Percentiles rank a stretch among this genome's conserved stretches.
Conservation (phyloP, 108 stramenopile species). For the Conticribra guillardii region DNA sequence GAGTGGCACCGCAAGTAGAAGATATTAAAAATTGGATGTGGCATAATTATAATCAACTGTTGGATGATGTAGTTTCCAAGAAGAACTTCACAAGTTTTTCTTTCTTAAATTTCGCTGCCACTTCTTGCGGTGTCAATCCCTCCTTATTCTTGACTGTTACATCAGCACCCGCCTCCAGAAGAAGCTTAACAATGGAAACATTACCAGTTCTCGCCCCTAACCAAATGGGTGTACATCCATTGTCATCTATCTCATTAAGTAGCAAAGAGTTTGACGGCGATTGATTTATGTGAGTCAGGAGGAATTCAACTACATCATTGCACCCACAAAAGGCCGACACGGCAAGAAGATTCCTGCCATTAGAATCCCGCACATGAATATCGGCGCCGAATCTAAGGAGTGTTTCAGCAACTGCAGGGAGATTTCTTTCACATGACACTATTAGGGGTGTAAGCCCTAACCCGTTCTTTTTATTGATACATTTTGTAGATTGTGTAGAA, state of each 20-base stretch:
- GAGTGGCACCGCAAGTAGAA: background rate
- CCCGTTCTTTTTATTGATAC: slow-evolving; percentile 38
- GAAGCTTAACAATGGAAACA: slow-evolving; percentile 26
- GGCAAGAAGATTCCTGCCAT: slow-evolving; percentile 33
- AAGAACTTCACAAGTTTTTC: slow-evolving; percentile 38
- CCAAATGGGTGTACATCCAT: slow-evolving; percentile 56
- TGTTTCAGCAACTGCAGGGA: slow-evolving; percentile 20
- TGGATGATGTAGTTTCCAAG: background rate
- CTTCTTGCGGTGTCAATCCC: slow-evolving; percentile 36
- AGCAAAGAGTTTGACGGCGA: slow-evolving; percentile 1
- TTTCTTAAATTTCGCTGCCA: slow-evolving; percentile 51
- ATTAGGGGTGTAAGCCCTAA: slow-evolving; percentile 48
- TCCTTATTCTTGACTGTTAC: slow-evolving; percentile 34
- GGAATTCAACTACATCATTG: slow-evolving; percentile 39
- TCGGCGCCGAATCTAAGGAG: slow-evolving; percentile 29
- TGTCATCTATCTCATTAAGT: slow-evolving; percentile 32
- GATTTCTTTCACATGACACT: slow-evolving; percentile 55
- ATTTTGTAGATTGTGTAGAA: background rate
- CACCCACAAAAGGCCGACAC: slow-evolving; percentile 60
- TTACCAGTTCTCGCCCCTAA: slow-evolving; percentile 57
- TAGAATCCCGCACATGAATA: slow-evolving; percentile 14
- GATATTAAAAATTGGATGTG: background rate
- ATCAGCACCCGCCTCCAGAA: slow-evolving; percentile 53
- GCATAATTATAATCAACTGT: background rate
- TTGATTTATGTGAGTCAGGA: slow-evolving; percentile 18